Percentiles rank a stretch among this genome's conserved stretches.
These are phyloP conservation scores for Yarrowia galli DNA, from an alignment of 1,139 yeast genomes.

Conservation along the genomic window DNA sequence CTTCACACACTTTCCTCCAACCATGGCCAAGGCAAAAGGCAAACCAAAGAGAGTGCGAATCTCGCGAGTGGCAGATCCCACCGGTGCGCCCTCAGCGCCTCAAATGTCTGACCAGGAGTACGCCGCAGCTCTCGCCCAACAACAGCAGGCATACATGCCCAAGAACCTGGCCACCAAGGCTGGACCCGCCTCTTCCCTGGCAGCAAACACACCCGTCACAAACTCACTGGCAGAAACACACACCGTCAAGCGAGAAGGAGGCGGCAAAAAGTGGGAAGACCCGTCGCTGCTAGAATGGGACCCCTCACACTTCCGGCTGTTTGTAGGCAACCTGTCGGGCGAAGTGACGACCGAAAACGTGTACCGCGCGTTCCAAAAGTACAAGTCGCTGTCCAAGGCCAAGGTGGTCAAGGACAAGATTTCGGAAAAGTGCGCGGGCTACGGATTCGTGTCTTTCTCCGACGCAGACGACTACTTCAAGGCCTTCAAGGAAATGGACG, in stretches of 20 bases:
- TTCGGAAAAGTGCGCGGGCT: constrained; percentile 60
- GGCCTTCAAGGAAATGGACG: constrained; percentile 79
- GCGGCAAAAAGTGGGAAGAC: constrained; percentile 61
- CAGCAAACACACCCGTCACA: constrained; percentile 3
- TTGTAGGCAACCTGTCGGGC: constrained; percentile 75
- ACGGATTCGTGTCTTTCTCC: constrained; percentile 72
- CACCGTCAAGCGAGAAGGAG: constrained; percentile 56
- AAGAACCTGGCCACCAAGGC: constrained; percentile 19
- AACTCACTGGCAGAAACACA: constrained; percentile 42
- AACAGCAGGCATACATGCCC: constrained; percentile 45
- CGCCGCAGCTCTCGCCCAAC: constrained; percentile 47
- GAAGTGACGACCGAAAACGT: constrained; percentile 69
- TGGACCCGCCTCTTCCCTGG: background rate
- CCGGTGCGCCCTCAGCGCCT: background rate
- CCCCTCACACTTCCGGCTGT: constrained; percentile 71
- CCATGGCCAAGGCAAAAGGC: constrained; percentile 8
- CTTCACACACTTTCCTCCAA: no score
- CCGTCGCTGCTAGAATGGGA: constrained; percentile 63
- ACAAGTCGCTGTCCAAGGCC: constrained; percentile 60
- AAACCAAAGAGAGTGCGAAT: constrained; percentile 32
- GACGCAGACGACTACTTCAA: constrained; percentile 66
- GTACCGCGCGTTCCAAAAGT: constrained; percentile 60
- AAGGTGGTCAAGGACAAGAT: constrained; percentile 53
- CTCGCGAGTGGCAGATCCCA: constrained; percentile 5
- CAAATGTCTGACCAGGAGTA: constrained; percentile 45